phyloP scores from a whole-genome alignment of 257 asterid species.

The Solanum neorickii region DNA sequence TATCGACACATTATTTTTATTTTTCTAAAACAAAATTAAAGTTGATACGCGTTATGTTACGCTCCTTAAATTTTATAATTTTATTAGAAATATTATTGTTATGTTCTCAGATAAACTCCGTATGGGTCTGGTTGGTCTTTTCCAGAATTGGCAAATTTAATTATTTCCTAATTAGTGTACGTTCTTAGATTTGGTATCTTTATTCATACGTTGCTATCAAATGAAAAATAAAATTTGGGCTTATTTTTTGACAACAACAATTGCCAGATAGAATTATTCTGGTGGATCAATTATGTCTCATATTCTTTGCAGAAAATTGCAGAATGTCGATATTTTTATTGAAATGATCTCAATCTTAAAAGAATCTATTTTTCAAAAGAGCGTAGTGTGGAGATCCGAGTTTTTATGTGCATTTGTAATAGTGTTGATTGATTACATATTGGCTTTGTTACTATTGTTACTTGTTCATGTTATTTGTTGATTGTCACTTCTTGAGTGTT shows the following conservation, averaged over 20 bases:
- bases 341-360: too few species aligned
- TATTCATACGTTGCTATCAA: neutral
- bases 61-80: neutral
- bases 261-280: neutral
- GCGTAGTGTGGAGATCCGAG: too few species aligned
- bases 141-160: neutral
- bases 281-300: neutral
- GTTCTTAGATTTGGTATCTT: neutral
- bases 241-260: neutral
- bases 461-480: too few species aligned
- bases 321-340: neutral
- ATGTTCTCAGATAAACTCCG: neutral
- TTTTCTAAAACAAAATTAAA: too few species aligned
- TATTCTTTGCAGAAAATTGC: neutral
- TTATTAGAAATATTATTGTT: too few species aligned
- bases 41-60: neutral
- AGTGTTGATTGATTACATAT: too few species aligned
- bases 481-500: too few species aligned
- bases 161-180: neutral
- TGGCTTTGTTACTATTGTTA: too few species aligned
- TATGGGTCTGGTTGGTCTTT: neutral
- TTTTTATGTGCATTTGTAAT: too few species aligned
- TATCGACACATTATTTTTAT: too few species aligned
- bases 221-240: neutral
- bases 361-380: too few species aligned